Conservation (phyloP, 1,284 basidiomycete genomes). For the Hemileia vastatrix region DNA sequence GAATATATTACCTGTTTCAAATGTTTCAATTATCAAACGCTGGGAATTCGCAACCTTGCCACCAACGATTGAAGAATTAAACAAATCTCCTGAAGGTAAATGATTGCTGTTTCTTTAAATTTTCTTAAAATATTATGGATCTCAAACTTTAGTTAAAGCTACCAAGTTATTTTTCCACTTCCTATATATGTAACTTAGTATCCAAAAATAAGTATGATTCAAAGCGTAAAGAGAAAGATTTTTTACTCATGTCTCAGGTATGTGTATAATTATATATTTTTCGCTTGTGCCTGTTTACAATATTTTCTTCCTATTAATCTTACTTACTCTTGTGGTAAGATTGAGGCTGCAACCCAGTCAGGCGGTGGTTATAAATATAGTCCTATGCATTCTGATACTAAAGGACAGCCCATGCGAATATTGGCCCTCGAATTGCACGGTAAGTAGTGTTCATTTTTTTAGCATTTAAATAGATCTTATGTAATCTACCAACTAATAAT, state of each 20-base stretch:
- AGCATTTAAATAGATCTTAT: neutral
- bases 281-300: neutral
- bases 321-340: neutral
- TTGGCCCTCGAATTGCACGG: conserved; percentile 77
- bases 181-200: too few species aligned
- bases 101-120: too few species aligned
- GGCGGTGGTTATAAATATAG: conserved; percentile 19
- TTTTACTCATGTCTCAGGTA: conserved; percentile 22
- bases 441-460: conserved; percentile 41
- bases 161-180: too few species aligned
- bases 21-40: conserved; percentile 34
- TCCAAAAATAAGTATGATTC: too few species aligned
- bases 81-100: conserved; percentile 52
- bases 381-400: conserved; percentile 19
- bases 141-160: too few species aligned
- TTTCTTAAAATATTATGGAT: too few species aligned
- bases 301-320: neutral
- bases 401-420: conserved; percentile 62
- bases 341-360: conserved; percentile 22
- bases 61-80: conserved; percentile 53
- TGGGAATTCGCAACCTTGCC: conserved; percentile 70
- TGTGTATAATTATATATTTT: neutral
- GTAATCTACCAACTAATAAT: neutral
- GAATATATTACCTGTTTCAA: neutral
- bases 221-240: conserved; percentile 3